Percentiles rank a stretch among this genome's conserved stretches.
Conservation (phyloP, 129 eudicot species). For the Silybum marianum region DNA sequence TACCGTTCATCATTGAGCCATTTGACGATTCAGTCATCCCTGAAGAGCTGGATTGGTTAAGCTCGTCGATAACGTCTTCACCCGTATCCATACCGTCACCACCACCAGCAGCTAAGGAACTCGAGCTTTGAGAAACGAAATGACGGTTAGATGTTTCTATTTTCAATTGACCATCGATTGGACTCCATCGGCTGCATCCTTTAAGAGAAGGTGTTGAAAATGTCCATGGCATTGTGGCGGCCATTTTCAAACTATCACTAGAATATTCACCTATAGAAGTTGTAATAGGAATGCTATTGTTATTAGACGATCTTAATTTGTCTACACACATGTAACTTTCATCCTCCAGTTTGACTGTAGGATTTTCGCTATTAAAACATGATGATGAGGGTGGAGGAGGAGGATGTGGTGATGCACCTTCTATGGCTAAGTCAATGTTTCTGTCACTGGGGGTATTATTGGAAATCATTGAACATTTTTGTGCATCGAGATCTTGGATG, state of each 20-base stretch:
- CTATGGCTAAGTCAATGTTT: conserved; percentile 22
- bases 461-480: conserved; percentile 30
- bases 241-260: conserved; percentile 29
- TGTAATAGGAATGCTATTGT: conserved; percentile 25
- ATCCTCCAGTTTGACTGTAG: conserved; percentile 51
- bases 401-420: conserved; percentile 35
- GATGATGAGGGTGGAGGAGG: conserved; percentile 23
- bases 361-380: conserved; percentile 24
- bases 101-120: conserved; percentile 34
- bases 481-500: conserved; percentile 48
- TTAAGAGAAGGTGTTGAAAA: conserved; percentile 23
- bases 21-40: conserved; percentile 73
- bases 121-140: conserved; percentile 35
- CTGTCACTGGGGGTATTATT: conserved; percentile 18
- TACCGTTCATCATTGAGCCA: conserved; percentile 59
- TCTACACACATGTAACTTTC: conserved; percentile 37
- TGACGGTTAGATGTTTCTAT: conserved; percentile 31
- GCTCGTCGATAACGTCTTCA: conserved; percentile 36
- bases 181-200: conserved; percentile 29
- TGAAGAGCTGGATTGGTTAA: conserved; percentile 58
- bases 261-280: conserved; percentile 21
- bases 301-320: conserved; percentile 21
- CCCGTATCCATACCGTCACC: conserved; percentile 43
- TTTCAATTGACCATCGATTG: conserved; percentile 21
- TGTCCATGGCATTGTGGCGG: conserved; percentile 41